Base-by-base conservation (phyloP, 192 early-diverging fungal species). In the Glomus cerebriforme region DNA sequence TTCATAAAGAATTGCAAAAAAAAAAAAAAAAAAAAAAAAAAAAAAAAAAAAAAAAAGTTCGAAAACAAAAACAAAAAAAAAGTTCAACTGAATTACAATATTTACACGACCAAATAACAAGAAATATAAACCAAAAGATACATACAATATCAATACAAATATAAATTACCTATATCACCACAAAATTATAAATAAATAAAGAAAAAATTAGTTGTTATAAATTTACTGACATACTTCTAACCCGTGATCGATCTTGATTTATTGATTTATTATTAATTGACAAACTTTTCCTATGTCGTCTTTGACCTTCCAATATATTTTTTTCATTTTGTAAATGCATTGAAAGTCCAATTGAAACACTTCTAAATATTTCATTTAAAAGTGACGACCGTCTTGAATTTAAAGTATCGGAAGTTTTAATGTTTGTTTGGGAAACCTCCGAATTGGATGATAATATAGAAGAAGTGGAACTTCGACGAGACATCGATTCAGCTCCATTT, bases 321-420 rank as follows among this genome's bases (percentile, higher is more conserved):
- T 75, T 75, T 45, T 75, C 74, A 58, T 75, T 75, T 62, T 75
- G 74, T 34, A 75, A 58, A 63, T 75, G 74, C 74, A 75, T 75
- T 17, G 74, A 75, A 24, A 75, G 60, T 24, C 74, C 74, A 35
- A 75, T 62, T 27, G 59, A 58, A 19, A 75, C 74, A 75, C 74
- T 58, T 58, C 74, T 58, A n/a, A 24, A 75, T 37, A 75, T 75
- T 35, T 75, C 74, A 45, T 75, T 75, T n/a, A 75, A 29, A n/a
- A 75, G 32, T 13, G 74, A 75, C n/a, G 59, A 49, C 29, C 43
- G 70, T 19, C 70, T 72, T 47, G 26, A 24, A 9, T 58, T 34
- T 22, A 71, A 17, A 7, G 35, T 49, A 43, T 19, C 26, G 4
- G 35, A 29, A 47, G 3, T 72, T 27, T 27, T 47, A 72, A 43